Base-by-base conservation (phyloP, 345 rosid species). In the Corymbia maculata region DNA sequence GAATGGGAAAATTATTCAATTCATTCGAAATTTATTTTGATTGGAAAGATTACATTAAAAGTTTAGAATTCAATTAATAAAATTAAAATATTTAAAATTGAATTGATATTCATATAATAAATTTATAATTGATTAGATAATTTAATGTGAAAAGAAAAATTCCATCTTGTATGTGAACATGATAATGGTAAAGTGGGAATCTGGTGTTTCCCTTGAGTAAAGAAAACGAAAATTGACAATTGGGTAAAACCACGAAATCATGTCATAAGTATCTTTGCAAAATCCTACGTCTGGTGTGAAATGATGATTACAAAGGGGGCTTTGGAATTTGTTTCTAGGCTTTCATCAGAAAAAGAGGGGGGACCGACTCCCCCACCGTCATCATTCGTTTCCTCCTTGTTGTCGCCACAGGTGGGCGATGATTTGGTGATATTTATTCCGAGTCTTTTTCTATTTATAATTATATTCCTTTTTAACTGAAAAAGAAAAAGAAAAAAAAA, bases 251-350 rank as follows among this genome's bases (percentile, higher is more conserved):
- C 28, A 12, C 24, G 84, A 75, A 21, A 75, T 42, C 10, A 75
- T 75, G 84, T 19, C 84, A 19, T 19, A 19, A 10, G 22, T 88
- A 87, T 88, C 55, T 32, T 22, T 86, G 79, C 86, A 88, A 85
- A 61, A 88, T 51, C 91, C 88, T 59, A 90, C 89, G 91, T 86
- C 87, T 87, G 36, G 87, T 86, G 87, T 86, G 90, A 89, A 61
- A 88, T 52, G 75, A 32, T 87, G 88, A 85, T 89, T 61, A 50
- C 87, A 14, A 85, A n/a, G n/a, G 0, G 68, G 52, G 84, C 84
- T 19, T 75, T 75, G 84, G 88, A 87, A 70, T 87, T 87, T 87
- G 88, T 68, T 75, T 42, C 49, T 75, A 36, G 2, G 49, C 84
- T 75, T 75, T 52, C 42, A 30, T 85, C 49, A 32, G 52, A 21